phyloP scores from a whole-genome alignment of 2,329 filamentous ascomycete genomes.

The Fusarium sp. region DNA sequence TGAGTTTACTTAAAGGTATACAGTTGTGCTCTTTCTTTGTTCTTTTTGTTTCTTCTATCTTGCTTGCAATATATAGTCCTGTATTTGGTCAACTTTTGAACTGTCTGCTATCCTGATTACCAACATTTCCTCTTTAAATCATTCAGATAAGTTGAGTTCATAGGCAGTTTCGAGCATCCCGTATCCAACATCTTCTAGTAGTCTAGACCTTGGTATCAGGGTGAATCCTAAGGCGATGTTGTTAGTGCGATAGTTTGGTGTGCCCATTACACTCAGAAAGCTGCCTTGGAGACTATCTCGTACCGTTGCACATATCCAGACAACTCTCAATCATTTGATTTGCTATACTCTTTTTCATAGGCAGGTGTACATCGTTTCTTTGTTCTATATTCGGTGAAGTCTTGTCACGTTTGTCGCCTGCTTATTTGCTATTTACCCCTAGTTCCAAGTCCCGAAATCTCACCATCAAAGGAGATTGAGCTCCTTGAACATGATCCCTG shows the following conservation, averaged over 20 bases:
- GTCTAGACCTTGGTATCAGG: too few relatives aligned
- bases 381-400: background rate
- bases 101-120: background rate
- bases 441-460: background rate
- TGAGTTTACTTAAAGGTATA: rapidly evolving
- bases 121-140: background rate
- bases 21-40: background rate
- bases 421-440: background rate
- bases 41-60: background rate
- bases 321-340: rapidly evolving
- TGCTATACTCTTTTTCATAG: rapidly evolving
- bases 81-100: rapidly evolving
- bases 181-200: rapidly evolving
- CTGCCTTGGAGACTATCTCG: rapidly evolving
- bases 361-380: rapidly evolving
- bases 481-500: background rate
- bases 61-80: background rate
- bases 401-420: rapidly evolving
- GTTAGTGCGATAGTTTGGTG: background rate
- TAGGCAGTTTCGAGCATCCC: rapidly evolving
- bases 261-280: rapidly evolving
- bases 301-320: background rate
- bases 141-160: rapidly evolving
- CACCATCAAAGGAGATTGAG: background rate
- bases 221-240: too few relatives aligned